These are phyloP conservation scores for Eucalyptus regnans DNA, from an alignment of 345 rosid species.

Conservation along the genomic window DNA sequence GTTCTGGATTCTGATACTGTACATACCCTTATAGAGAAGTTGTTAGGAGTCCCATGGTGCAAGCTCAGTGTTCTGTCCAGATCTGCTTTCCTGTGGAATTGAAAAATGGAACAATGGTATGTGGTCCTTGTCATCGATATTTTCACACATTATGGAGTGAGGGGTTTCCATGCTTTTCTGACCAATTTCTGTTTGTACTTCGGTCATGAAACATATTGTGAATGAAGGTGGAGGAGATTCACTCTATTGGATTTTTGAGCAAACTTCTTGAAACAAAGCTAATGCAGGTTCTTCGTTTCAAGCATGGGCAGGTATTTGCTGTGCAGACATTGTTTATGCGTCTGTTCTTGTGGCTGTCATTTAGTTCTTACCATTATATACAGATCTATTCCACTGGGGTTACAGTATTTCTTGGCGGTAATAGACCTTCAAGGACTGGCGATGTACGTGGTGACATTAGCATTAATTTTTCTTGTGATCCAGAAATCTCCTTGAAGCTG, in stretches of 20 bases:
- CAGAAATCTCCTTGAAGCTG: slow-evolving; percentile 75
- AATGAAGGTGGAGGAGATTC: slow-evolving; percentile 69
- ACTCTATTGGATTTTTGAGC: slow-evolving; percentile 57
- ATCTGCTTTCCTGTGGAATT: slow-evolving; percentile 84
- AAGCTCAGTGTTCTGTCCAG: slow-evolving; percentile 90
- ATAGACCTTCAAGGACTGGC: slow-evolving; percentile 80
- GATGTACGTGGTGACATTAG: slow-evolving; percentile 83
- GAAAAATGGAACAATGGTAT: slow-evolving; percentile 73
- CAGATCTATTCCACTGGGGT: slow-evolving; percentile 86
- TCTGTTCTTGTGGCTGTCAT: neutral
- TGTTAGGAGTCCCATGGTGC: slow-evolving; percentile 82
- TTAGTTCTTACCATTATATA: neutral
- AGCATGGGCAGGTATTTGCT: slow-evolving; percentile 65
- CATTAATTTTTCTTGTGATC: slow-evolving; percentile 85
- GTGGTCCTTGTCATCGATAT: neutral
- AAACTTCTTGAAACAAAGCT: slow-evolving; percentile 83
- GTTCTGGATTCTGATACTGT: neutral
- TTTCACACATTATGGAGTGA: neutral
- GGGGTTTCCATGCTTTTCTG: neutral
- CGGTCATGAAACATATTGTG: neutral
- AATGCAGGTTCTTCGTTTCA: slow-evolving; percentile 80
- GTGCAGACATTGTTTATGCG: neutral
- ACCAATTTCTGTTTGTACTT: neutral
- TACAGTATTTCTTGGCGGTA: slow-evolving; percentile 75
- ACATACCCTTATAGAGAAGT: slow-evolving; percentile 48